Percentiles rank a stretch among this genome's conserved stretches.
Evolutionary conservation across 371 early-diverging fungal genomes (phyloP).

Genomic region (Mortierella sp.): DNA sequence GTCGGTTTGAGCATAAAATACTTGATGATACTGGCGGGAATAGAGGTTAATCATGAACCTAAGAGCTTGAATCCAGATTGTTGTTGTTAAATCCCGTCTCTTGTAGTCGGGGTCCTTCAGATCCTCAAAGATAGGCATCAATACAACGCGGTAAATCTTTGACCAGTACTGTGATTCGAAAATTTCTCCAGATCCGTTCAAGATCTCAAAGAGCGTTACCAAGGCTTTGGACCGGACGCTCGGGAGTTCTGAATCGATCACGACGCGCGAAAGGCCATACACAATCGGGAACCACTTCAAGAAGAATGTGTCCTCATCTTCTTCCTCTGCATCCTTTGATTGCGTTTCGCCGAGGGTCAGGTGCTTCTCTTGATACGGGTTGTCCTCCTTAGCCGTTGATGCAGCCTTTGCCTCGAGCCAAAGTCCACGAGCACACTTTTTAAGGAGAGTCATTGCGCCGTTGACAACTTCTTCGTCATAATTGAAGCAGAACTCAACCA

Average conservation of each 20-base stretch:
- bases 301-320: constrained; percentile 74
- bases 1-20: constrained; percentile 62
- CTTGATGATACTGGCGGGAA: constrained; percentile 71
- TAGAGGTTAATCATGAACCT: constrained; percentile 85
- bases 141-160: constrained; percentile 77
- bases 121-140: constrained; percentile 90
- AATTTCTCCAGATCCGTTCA: constrained; percentile 73
- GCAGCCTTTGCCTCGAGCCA: constrained; percentile 51
- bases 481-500: constrained; percentile 76
- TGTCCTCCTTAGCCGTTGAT: constrained; percentile 39
- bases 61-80: constrained; percentile 80
- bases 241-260: constrained; percentile 83
- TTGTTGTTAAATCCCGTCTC: constrained; percentile 53
- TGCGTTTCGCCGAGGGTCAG: constrained; percentile 51
- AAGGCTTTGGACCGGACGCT: constrained; percentile 84
- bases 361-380: constrained; percentile 24
- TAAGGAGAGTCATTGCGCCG: constrained; percentile 68
- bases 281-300: constrained; percentile 85
- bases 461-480: constrained; percentile 71
- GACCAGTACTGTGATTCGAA: constrained; percentile 83
- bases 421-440: constrained; percentile 63
- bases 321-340: constrained; percentile 53
- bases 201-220: constrained; percentile 80
- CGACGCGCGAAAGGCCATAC: constrained; percentile 82
- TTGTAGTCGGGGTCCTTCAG: constrained; percentile 64